Percentiles rank a stretch among this genome's conserved stretches.
Evolutionary conservation across 805 yeast species (phyloP).

Genomic region (Lipomyces sp.): DNA sequence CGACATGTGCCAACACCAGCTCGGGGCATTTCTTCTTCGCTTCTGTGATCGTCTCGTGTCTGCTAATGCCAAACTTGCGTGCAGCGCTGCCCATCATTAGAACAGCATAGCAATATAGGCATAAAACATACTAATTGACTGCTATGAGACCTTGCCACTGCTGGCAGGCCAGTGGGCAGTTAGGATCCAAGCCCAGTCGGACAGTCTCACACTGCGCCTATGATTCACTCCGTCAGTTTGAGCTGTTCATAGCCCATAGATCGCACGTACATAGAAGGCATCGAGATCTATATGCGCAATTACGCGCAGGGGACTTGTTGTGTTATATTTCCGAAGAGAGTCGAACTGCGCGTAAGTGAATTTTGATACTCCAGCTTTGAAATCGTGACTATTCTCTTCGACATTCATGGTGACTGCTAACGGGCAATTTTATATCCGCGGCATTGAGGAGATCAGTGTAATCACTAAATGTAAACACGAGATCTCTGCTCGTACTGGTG

Average conservation of each 20-base stretch:
- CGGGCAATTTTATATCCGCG: background rate
- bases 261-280: conserved; percentile 71
- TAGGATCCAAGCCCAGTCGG: conserved; percentile 63
- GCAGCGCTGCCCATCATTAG: conserved; percentile 69
- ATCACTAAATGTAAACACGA: no score
- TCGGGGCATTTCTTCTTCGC: conserved; percentile 79
- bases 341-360: conserved; percentile 25
- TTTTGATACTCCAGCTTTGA: conserved; percentile 1
- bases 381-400: background rate
- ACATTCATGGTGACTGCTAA: background rate
- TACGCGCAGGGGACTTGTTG: conserved; percentile 60
- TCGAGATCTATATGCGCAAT: conserved; percentile 88
- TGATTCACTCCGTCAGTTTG: background rate
- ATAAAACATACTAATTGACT: conserved; percentile 52
- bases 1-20: conserved; percentile 84
- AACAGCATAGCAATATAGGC: background rate
- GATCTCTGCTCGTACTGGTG: no score
- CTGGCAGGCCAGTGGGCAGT: conserved; percentile 89
- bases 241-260: background rate
- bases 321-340: conserved; percentile 17
- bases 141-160: conserved; percentile 94
- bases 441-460: background rate
- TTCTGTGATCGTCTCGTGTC: conserved; percentile 72
- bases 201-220: conserved; percentile 83
- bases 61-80: conserved; percentile 73